A percentile compares a stretch with the other conserved stretches of the same genome.
phyloP scores from a whole-genome alignment of 2,329 filamentous ascomycete genomes.

The Ramularia collo-cygni region DNA sequence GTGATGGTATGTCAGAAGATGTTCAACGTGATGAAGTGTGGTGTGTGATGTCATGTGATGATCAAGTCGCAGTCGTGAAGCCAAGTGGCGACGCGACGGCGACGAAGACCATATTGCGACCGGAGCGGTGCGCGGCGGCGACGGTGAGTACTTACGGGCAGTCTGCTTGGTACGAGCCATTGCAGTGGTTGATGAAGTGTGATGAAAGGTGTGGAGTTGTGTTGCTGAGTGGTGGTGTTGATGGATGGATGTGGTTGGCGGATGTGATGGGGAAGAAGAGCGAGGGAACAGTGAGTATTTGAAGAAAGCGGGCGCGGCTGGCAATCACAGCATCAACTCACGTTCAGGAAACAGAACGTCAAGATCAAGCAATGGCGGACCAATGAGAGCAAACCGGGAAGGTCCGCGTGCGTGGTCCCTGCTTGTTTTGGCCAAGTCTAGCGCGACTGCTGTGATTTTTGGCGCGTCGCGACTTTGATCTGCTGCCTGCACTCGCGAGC shows the following conservation, averaged over 20 bases:
- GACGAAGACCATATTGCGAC: constrained; percentile 18
- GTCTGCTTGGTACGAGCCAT: constrained; percentile 53
- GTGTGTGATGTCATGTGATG: constrained; percentile 11
- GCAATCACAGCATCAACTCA: too few species aligned
- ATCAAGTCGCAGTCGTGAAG: constrained; percentile 16
- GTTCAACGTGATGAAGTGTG: constrained; percentile 11
- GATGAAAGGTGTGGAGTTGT: constrained; percentile 26
- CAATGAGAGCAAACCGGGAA: too few species aligned
- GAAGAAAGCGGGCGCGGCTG: constrained; percentile 1
- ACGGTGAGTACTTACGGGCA: constrained; percentile 42
- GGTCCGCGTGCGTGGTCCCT: too few species aligned
- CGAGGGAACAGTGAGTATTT: constrained; percentile 6
- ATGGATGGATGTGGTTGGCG: constrained; percentile 13
- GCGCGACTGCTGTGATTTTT: neutral
- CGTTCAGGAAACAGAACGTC: too few species aligned
- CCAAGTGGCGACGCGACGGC: constrained; percentile 15
- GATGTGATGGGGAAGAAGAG: constrained; percentile 17
- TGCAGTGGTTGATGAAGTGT: constrained; percentile 28
- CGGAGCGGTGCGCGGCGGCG: constrained; percentile 20
- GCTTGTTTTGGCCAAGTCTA: neutral
- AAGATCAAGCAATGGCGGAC: too few species aligned
- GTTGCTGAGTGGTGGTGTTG: constrained; percentile 16
- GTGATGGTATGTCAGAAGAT: constrained; percentile 31
- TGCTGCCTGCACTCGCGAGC: too few species aligned
- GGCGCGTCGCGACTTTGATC: constrained; percentile 1